Evolutionary conservation across 2,329 filamentous ascomycete species (phyloP), one percentile per base, ranked within the genome.

Genomic region (Exophiala dermatitidis): DNA sequence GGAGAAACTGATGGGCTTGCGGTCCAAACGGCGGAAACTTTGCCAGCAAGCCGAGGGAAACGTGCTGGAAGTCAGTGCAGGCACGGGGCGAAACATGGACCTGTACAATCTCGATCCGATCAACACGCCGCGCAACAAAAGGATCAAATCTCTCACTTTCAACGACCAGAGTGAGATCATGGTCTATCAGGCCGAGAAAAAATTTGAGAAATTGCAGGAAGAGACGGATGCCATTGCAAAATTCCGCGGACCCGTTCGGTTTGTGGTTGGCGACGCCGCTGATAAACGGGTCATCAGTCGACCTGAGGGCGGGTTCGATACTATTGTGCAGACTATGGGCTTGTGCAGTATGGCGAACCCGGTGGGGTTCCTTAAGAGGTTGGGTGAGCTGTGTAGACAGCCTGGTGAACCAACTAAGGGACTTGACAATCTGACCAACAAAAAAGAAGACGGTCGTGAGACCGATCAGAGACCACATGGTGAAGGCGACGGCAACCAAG

Each of bases 271-370:
- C 3, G 61, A 63, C 31, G 60, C 59, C 6, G 46, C 50, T 12
- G 47, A 56, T 29, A 42, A 33, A 10, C 33, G 54, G 36, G 33
- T 59, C 8, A 60, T 61, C 41, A 28, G 45, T 10, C 34, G 60
- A 44, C 61, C 60, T 2, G 46, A 53, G 8, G 60, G 53, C 10
- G 65, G 65, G 41, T 77, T 70, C 58, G 74, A 77, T 62, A 75
- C 73, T 0, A 65, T 77, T 40, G 63, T 77, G 34, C 72, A 77
- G 61, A 76, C 74, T 1, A 76, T 77, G 73, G 74, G 74, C 2
- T 59, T 77, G 3, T 77, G 75, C 61, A 76, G 74, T 44, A 73
- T 62, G 54, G 48, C 60, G 1, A 58, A 60, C 33, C 58, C 61
- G 2, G 60, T 62, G 5, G 57, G 38, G 2, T 63, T 62, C 42